Evolutionary conservation across 306 rosid genomes (phyloP).

Genomic region (Rubus idaeus): DNA sequence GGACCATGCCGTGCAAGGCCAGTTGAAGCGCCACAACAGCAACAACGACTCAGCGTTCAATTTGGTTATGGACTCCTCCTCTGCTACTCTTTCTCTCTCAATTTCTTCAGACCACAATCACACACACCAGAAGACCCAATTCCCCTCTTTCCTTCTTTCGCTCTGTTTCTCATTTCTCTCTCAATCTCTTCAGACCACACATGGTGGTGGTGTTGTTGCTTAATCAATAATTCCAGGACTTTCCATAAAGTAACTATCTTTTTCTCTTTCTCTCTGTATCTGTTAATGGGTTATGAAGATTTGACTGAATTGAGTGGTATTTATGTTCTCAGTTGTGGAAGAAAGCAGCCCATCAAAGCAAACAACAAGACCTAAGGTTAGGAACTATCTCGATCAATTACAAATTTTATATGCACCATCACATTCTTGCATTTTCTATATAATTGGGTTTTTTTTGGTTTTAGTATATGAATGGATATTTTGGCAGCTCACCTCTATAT

Average conservation of each 20-base stretch:
- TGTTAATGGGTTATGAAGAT: not conserved
- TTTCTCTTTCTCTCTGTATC: not conserved
- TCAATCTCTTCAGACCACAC: not conserved
- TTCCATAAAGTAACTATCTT: not conserved
- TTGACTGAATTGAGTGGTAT: not conserved
- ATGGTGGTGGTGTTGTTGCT: not conserved
- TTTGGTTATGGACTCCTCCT: not conserved
- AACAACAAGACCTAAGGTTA: not conserved
- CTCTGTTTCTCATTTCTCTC: not conserved
- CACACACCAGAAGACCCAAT: not conserved
- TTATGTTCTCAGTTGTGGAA: not conserved
- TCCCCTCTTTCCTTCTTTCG: not conserved
- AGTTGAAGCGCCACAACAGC: too few relatives aligned
- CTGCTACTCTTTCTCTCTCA: not conserved
- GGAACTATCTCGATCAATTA: too few relatives aligned
- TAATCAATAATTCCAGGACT: not conserved
- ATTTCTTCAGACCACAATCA: not conserved
- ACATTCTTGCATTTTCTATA: not conserved
- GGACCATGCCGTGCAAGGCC: too few relatives aligned
- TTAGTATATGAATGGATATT: too few relatives aligned
- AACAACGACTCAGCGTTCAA: not conserved
- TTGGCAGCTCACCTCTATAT: too few relatives aligned
- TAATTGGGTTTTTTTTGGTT: not conserved
- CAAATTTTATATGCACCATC: not conserved
- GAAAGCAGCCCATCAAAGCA: not conserved